Evolutionary conservation across 306 rosid species (phyloP), one percentile per base, ranked within the genome.

Genomic region (Astragalus membranaceus): DNA sequence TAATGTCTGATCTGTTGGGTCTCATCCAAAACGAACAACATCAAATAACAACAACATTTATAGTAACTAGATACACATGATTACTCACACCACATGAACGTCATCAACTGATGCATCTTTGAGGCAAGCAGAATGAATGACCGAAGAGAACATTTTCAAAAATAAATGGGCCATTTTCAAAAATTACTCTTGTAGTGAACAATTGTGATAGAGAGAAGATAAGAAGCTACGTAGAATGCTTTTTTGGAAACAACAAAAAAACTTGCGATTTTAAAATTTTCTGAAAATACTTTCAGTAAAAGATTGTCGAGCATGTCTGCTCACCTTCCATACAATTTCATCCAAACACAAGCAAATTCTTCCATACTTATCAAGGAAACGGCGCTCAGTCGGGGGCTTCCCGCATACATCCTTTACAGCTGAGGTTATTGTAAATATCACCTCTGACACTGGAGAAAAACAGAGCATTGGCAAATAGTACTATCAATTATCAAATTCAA

Each of bases 271-370:
- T 37, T 7, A 4, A 37, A 37, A 37, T 3, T 37, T 37, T 37
- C 39, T 37, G 7, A 5, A 6, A 37, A 7, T 7, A 0, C 9
- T 37, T 63, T 12, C 3, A 50, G 37, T 10, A 33, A 49, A 44
- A 13, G 65, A 23, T 8, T 42, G 23, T 47, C 14, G 2, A 1
- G 57, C 62, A 42, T 46, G 75, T 29, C 36, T 46, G 35, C 86
- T 74, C 72, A 94, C 97, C 96, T 88, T 84, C 97, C 98, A 94
- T 46, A 94, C 96, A 67, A 94, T 83, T 84, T 94, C 98, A 81
- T 94, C 98, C 74, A 94, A 82, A 69, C 96, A 88, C 80, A 88
- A 67, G 80, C 98, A 94, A 55, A 94, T 90, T 83, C 83, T 87
- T 75, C 98, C 98, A 64, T 94, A 94, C 82, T 90, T 94, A 70